Conservation (phyloP, 352 stramenopile genomes). For the Pythium insidiosum region DNA sequence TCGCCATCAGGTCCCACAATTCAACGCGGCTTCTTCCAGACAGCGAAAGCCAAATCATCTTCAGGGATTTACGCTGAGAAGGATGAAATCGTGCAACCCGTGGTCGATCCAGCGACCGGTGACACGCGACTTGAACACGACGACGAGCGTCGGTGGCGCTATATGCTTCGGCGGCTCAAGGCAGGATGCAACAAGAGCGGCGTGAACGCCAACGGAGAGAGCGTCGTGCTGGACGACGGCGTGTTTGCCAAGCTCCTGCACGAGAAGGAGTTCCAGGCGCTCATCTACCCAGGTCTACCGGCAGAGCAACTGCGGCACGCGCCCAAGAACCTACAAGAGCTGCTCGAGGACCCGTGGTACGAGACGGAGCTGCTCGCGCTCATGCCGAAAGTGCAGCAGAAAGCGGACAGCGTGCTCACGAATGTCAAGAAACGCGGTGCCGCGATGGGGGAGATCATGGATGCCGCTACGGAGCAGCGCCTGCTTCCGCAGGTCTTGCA, state of each 20-base stretch:
- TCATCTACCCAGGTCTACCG: constrained; percentile 77
- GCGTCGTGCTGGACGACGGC: constrained; percentile 65
- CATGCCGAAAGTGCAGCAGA: constrained; percentile 78
- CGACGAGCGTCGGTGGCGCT: constrained; percentile 40
- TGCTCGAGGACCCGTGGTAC: constrained; percentile 78
- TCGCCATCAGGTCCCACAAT: too few relatives aligned
- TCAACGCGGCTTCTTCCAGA: constrained; percentile 45
- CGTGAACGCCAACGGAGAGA: constrained; percentile 43
- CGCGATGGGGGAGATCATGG: constrained; percentile 71
- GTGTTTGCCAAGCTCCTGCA: constrained; percentile 73
- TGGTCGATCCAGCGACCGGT: constrained; percentile 14
- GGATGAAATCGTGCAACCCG: constrained; percentile 25
- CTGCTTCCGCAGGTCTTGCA: constrained; percentile 74
- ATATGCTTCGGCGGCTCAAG: constrained; percentile 57
- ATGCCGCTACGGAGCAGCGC: constrained; percentile 48
- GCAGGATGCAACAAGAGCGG: constrained; percentile 42
- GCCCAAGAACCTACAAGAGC: constrained; percentile 59
- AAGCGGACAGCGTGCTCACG: constrained; percentile 59
- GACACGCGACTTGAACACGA: constrained; percentile 19
- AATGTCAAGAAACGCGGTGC: constrained; percentile 80
- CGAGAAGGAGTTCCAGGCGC: constrained; percentile 56
- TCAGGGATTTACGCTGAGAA: constrained; percentile 63
- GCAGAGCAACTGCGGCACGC: constrained; percentile 53
- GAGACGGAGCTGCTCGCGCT: constrained; percentile 63
- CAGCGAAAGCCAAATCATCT: constrained; percentile 11